Conservation (phyloP, 2,329 filamentous ascomycete genomes). For the Grosmannia serpens region DNA sequence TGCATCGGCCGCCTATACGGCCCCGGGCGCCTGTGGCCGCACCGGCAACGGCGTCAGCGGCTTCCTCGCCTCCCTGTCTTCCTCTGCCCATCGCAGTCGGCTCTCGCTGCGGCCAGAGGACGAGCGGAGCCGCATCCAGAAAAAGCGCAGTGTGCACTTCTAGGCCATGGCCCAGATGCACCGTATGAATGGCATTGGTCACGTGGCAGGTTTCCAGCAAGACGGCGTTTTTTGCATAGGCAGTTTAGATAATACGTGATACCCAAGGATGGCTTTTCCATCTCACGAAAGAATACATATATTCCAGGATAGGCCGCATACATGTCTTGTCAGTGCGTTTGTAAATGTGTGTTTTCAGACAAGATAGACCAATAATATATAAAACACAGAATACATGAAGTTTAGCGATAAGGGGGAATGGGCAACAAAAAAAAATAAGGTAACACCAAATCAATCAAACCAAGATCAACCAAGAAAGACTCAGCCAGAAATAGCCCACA, state of each 20-base stretch:
- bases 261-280: background rate
- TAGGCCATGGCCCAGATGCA: background rate
- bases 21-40: background rate
- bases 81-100: background rate
- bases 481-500: background rate
- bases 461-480: background rate
- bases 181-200: background rate
- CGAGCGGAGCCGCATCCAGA: constrained; percentile 17
- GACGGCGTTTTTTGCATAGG: background rate
- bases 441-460: background rate
- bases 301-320: background rate
- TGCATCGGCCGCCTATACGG: background rate
- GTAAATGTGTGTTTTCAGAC: background rate
- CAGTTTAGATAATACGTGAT: background rate
- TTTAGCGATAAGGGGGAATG: background rate
- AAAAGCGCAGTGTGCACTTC: constrained; percentile 25
- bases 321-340: background rate
- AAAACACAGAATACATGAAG: background rate
- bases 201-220: background rate
- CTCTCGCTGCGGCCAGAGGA: background rate
- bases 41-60: background rate
- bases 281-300: too few relatives aligned
- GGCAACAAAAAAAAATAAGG: background rate
- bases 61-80: constrained; percentile 4
- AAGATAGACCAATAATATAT: background rate